These are phyloP conservation scores for Periglandula ipomoeae DNA, from an alignment of 2,329 filamentous ascomycete species.

Conservation along the genomic window DNA sequence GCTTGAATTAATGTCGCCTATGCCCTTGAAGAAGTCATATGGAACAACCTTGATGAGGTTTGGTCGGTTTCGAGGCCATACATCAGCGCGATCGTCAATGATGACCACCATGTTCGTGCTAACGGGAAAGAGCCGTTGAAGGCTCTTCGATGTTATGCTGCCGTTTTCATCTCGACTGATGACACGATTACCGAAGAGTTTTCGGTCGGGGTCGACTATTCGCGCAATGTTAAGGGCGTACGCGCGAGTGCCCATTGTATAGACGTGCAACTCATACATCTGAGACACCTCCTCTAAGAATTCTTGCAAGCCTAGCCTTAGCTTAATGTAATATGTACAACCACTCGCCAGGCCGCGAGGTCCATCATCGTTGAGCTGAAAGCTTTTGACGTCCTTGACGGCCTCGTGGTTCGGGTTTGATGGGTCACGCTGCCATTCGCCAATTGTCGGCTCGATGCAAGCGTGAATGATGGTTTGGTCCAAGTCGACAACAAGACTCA, in stretches of 20 bases:
- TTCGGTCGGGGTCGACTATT: conserved; percentile 83
- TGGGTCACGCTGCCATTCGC: conserved; percentile 86
- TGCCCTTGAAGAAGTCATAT: conserved; percentile 97
- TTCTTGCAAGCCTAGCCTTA: conserved; percentile 73
- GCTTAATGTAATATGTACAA: conserved; percentile 98
- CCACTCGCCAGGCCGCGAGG: conserved; percentile 57
- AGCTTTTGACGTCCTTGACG: conserved; percentile 78
- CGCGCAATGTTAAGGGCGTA: conserved; percentile 88
- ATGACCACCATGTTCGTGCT: conserved; percentile 99
- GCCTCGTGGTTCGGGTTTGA: conserved; percentile 85
- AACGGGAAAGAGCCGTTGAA: conserved; percentile 86
- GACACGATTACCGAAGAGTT: conserved; percentile 87
- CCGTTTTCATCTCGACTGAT: conserved; percentile 96
- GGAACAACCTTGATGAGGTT: conserved; percentile 93
- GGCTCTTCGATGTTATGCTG: conserved; percentile 79
- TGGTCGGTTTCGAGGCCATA: conserved; percentile 82
- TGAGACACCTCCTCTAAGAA: conserved; percentile 72
- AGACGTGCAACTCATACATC: conserved; percentile 92
- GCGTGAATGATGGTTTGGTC: conserved; percentile 99
- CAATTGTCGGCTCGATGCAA: conserved; percentile 91
- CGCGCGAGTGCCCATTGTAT: conserved; percentile 97
- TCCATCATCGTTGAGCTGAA: conserved; percentile 82
- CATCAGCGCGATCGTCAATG: conserved; percentile 92
- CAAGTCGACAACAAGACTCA: conserved; percentile 90
- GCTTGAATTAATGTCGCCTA: conserved; percentile 97